These are phyloP conservation scores for Pseudotsuga menziesii DNA, from an alignment of 75 land plant species.

Conservation along the genomic window DNA sequence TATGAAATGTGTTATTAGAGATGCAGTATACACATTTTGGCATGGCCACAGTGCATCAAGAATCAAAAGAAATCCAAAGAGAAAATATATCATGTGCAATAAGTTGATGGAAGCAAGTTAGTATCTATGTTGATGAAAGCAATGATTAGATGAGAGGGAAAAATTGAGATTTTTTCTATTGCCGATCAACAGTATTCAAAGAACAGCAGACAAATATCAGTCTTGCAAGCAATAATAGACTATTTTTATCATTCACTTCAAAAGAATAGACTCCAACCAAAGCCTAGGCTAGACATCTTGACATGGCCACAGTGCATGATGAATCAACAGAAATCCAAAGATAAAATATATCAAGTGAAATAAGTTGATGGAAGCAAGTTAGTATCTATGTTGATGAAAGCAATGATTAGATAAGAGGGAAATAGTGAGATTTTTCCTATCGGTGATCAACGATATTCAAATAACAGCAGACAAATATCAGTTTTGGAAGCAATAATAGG, in stretches of 20 bases:
- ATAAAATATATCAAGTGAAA: not conserved
- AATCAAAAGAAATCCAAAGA: not conserved
- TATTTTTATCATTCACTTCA: too few relatives aligned
- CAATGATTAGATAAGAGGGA: not conserved
- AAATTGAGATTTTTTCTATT: not conserved
- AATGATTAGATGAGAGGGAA: not conserved
- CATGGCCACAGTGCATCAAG: not conserved
- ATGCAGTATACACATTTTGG: not conserved
- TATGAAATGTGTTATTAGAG: too few relatives aligned
- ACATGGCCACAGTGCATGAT: not conserved
- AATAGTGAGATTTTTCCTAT: not conserved
- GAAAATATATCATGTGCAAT: not conserved
- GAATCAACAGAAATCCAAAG: not conserved
- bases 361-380: not conserved
- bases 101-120: not conserved
- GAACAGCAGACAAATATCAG: not conserved
- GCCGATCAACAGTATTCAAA: not conserved
- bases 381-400: not conserved
- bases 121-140: not conserved
- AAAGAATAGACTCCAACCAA: too few relatives aligned
- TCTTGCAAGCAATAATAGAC: not conserved
- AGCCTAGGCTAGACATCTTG: too few relatives aligned
- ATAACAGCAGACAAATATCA: not conserved
- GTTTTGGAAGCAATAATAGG: not conserved
- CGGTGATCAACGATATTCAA: not conserved